Base-by-base conservation (phyloP, 2,329 filamentous ascomycete genomes). In the Colletotrichum cuscutae region DNA sequence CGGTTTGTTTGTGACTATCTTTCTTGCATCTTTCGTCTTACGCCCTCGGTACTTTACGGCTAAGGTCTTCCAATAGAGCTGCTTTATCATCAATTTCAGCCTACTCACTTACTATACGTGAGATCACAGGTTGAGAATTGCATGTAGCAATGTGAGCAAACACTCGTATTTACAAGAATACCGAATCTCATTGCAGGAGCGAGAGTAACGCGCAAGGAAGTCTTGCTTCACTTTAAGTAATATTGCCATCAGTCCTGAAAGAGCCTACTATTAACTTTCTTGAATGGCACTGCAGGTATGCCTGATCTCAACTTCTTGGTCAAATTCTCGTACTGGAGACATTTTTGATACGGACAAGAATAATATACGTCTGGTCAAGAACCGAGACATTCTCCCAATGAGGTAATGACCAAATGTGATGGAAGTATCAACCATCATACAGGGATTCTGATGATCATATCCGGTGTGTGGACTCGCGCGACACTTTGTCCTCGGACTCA, bases 391-490 rank as follows among this genome's bases (percentile, higher is more conserved):
- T 7, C 80, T 90, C 1, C 84, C 84, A 1, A 80, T 80, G 1
- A 79, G 82, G 4, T 80, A 80, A 61, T 79, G 82, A 0, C 77
- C 90, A 52, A 86, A 80, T 0, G 84, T 87, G 5, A 86, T 90
- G 82, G 88, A 90, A 75, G 84, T 89, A 8, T 81, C 90, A 28
- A 83, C 89, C 63, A 86, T 89, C 76, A 87, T 87, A 61, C 90
- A 90, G 88, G 87, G 12, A 75, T 89, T 1, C 80, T 90, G 66
- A 90, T 90, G 89, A 75, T 89, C 19, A 78, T 89, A 11, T 88
- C 88, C n/a, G 85, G 88, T 89, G 79, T 59, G 82, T 79, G 19
- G 32, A 24, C 26, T 54, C 24, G 15, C 65, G 15, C 42, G n/a
- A 49, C 19, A 49, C 42, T 9, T 49, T 49, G 1, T 19, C 8